Evolutionary conservation across 345 rosid genomes (phyloP).

Genomic region (Brassica incana): DNA sequence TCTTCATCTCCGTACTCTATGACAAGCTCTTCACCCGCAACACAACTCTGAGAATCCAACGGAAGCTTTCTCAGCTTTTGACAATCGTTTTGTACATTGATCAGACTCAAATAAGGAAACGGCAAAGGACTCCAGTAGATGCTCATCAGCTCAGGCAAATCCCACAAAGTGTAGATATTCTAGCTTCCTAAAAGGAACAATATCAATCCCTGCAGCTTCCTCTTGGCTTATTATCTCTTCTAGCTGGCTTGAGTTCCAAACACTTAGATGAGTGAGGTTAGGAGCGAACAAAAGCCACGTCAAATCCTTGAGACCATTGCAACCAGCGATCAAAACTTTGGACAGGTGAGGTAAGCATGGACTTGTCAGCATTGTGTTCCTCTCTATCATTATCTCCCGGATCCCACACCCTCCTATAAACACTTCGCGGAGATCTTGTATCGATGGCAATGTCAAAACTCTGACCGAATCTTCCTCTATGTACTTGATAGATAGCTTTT

Average conservation of each 20-base stretch:
- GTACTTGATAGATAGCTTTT: background rate
- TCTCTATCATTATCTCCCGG: conserved; percentile 1
- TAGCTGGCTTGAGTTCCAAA: background rate
- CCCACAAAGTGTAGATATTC: background rate
- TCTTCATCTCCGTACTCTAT: background rate
- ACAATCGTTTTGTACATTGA: background rate
- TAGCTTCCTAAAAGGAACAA: background rate
- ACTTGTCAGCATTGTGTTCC: background rate
- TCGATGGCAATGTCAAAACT: background rate
- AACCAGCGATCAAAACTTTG: background rate
- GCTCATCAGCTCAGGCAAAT: background rate
- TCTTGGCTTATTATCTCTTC: conserved; percentile 29
- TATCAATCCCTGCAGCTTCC: background rate
- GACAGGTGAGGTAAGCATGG: background rate
- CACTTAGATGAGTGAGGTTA: conserved; percentile 18
- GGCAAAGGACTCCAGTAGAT: background rate
- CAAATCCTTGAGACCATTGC: conserved; percentile 22
- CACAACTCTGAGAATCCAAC: background rate
- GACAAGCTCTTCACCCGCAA: background rate
- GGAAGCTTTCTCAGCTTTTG: conserved; percentile 4
- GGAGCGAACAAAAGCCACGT: conserved; percentile 34
- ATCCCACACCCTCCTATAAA: background rate
- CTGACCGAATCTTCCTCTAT: background rate
- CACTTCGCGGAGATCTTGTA: background rate
- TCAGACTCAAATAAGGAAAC: background rate